Percentiles rank a stretch among this genome's conserved stretches.
Conservation (phyloP, 2,329 filamentous ascomycete genomes). For the Zarea fungicola region DNA sequence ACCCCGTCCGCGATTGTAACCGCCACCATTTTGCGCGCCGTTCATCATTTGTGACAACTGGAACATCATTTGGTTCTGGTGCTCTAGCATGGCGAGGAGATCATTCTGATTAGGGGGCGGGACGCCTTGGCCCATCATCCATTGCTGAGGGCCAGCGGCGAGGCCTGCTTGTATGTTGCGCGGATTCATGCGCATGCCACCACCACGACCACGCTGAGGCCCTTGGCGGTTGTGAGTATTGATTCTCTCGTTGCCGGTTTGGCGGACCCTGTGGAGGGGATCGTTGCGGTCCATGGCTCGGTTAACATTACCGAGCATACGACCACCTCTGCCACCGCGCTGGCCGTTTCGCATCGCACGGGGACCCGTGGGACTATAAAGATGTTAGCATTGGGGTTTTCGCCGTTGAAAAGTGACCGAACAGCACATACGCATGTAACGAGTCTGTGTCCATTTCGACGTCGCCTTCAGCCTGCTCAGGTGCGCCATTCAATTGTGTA, state of each 20-base stretch:
- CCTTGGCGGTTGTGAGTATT: slow-evolving; percentile 68
- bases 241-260: slow-evolving; percentile 70
- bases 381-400: slow-evolving; percentile 34
- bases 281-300: slow-evolving; percentile 80
- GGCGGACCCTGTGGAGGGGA: slow-evolving; percentile 72
- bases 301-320: slow-evolving; percentile 79
- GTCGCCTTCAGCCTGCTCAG: slow-evolving; percentile 23
- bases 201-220: slow-evolving; percentile 43
- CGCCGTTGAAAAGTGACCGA: background rate
- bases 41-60: slow-evolving; percentile 63
- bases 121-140: slow-evolving; percentile 38
- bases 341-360: slow-evolving; percentile 84
- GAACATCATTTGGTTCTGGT: slow-evolving; percentile 82
- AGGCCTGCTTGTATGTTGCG: slow-evolving; percentile 48
- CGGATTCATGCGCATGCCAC: slow-evolving; percentile 47
- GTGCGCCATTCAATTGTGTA: slow-evolving; percentile 51
- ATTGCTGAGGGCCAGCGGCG: slow-evolving; percentile 33
- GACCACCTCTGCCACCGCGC: slow-evolving; percentile 64
- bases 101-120: slow-evolving; percentile 42
- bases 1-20: slow-evolving; percentile 36
- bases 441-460: slow-evolving; percentile 64
- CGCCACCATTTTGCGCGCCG: slow-evolving; percentile 47
- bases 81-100: slow-evolving; percentile 74
- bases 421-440: slow-evolving; percentile 57
- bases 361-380: slow-evolving; percentile 77